Evolutionary conservation across 2,329 filamentous ascomycete species (phyloP).

Genomic region (Pseudonectria buxi): DNA sequence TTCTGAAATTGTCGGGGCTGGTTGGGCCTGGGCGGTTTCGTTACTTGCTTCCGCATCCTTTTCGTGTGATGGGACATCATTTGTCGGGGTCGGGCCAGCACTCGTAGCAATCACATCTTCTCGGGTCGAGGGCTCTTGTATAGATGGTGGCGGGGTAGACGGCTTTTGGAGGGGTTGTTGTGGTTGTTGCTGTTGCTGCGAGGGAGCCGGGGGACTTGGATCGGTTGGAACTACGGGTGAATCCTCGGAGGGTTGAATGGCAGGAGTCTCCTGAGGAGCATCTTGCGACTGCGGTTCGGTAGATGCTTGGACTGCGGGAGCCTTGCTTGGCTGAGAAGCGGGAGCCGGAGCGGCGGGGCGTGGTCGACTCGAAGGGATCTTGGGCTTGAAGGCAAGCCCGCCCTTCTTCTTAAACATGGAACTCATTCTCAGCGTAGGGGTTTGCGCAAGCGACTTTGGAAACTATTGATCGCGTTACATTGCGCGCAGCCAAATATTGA

Average conservation of each 20-base stretch:
- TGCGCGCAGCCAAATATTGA: conserved; percentile 5
- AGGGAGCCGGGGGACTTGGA: conserved; percentile 7
- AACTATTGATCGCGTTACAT: conserved; percentile 11
- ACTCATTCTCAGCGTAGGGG: conserved; percentile 43
- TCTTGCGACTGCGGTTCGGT: conserved; percentile 10
- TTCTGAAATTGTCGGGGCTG: no score
- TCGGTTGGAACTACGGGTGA: conserved; percentile 1
- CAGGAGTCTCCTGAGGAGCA: conserved; percentile 2
- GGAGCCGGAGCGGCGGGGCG: conserved; percentile 36
- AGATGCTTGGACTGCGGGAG: conserved; percentile 8
- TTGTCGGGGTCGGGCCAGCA: no score
- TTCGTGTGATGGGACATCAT: not conserved
- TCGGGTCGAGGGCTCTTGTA: conserved; percentile 10
- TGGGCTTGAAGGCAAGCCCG: conserved; percentile 62
- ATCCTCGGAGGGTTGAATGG: conserved; percentile 2
- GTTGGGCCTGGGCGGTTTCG: no score
- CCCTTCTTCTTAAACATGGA: conserved; percentile 62
- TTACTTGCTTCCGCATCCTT: not conserved
- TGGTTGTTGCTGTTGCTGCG: conserved; percentile 5
- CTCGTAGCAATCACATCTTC: conserved; percentile 1
- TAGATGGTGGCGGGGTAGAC: conserved; percentile 17
- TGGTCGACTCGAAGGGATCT: conserved; percentile 52
- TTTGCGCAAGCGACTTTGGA: conserved; percentile 8
- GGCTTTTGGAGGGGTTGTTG: conserved; percentile 12
- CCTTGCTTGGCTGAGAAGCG: conserved; percentile 16